Base-by-base conservation (phyloP, 225 moss, liverwort and hornwort species). In the Sphagnum tenellum region DNA sequence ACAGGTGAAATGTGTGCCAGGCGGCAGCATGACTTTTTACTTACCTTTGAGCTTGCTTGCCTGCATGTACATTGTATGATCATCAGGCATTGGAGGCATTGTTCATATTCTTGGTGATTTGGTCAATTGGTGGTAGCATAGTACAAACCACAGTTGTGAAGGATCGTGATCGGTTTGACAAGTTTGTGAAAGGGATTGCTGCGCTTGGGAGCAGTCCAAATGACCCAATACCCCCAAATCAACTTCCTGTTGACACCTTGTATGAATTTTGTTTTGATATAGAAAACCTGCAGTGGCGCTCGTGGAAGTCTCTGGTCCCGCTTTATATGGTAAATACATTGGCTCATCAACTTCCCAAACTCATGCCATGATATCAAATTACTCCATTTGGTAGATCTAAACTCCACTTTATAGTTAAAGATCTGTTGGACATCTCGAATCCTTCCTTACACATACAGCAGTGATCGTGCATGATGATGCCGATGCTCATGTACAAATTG, bases 121-220 rank as follows among this genome's bases (percentile, higher is more conserved):
- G 94, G 94, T 87, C 90, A 0, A 86, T 90, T 56, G 90, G 94
- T 55, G 88, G 86, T 9, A 86, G 82, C 58, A 66, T 90, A 47
- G 82, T 94, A 6, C 88, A 90, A 75, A 88, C 84, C 45, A 76
- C 60, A 0, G 62, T 63, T 7, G 54, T 79, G 7, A 86, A 78
- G 64, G 90, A 94, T 11, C 75, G 94, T 2, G 61, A 59, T 12
- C 65, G 86, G 2, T 94, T 89, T 66, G 94, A 94, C 70, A 76
- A 58, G 4, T 94, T 90, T 66, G 45, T 94, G 9, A 90, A 94
- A 57, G 71, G 61, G 55, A 57, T 82, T 9, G 88, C 90, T 7
- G 86, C 82, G 3, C 46, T 94, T 51, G 88, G 78, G 46, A 85
- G 82, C 7, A 90, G 90, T 67, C 71, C 90, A n/a, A 88, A 90